phyloP scores from a whole-genome alignment of 1,139 yeast species.

The Suhomyces maxii region DNA sequence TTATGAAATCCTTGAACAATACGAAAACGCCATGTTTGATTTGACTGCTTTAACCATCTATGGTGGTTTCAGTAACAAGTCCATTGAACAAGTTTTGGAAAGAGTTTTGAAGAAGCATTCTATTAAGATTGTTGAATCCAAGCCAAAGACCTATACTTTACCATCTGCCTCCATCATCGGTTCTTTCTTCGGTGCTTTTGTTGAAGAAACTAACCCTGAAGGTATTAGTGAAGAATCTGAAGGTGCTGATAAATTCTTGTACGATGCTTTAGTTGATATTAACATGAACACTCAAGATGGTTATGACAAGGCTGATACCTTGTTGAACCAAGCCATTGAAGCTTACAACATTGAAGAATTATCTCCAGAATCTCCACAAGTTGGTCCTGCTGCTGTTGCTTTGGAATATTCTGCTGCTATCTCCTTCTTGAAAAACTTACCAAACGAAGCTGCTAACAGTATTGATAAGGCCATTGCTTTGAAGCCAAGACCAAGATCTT shows the following conservation, averaged over 20 bases:
- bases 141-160: slow-evolving; percentile 52
- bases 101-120: slow-evolving; percentile 82
- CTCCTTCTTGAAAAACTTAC: slow-evolving; percentile 77
- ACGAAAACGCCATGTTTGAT: slow-evolving; percentile 87
- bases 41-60: slow-evolving; percentile 78
- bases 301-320: slow-evolving; percentile 71
- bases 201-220: slow-evolving; percentile 44
- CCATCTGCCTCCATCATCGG: slow-evolving; percentile 87
- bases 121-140: slow-evolving; percentile 61
- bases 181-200: slow-evolving; percentile 82
- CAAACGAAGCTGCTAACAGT: slow-evolving; percentile 55
- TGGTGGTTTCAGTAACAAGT: slow-evolving; percentile 77
- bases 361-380: slow-evolving; percentile 41
- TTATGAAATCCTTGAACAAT: slow-evolving; percentile 75
- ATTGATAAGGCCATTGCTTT: slow-evolving; percentile 65
- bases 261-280: slow-evolving; percentile 66
- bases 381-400: slow-evolving; percentile 62
- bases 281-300: slow-evolving; percentile 66
- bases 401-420: slow-evolving; percentile 82
- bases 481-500: slow-evolving; percentile 78
- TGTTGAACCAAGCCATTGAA: slow-evolving; percentile 66
- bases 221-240: slow-evolving; percentile 50
- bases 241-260: slow-evolving; percentile 63
- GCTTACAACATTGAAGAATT: slow-evolving; percentile 45
- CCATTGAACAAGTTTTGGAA: slow-evolving; percentile 81